Conservation (phyloP, 2,329 filamentous ascomycete genomes). For the Ophiostoma perfectum region DNA sequence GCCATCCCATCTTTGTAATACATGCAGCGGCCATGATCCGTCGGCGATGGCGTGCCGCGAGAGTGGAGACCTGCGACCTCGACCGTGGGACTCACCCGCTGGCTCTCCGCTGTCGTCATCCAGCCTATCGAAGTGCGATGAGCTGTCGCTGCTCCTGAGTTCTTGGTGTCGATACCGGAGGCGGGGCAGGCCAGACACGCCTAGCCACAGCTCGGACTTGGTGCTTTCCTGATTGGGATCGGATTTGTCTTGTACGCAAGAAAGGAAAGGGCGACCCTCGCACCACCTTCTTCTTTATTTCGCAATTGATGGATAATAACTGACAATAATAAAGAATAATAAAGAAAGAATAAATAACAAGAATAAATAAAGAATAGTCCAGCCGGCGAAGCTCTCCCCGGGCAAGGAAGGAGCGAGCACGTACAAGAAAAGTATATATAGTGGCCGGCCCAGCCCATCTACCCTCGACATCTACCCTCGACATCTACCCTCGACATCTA, state of each 20-base stretch:
- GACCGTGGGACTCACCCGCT: not conserved
- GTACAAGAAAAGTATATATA: not conserved
- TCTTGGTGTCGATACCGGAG: not conserved
- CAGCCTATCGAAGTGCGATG: not conserved
- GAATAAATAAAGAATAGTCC: too few relatives aligned
- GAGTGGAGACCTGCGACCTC: not conserved
- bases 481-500: not conserved
- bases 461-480: not conserved
- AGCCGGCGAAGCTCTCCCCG: too few relatives aligned
- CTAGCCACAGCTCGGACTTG: not conserved
- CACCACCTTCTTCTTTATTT: not conserved
- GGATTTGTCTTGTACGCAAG: not conserved
- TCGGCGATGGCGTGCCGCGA: not conserved
- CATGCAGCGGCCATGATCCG: not conserved
- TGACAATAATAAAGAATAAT: too few relatives aligned
- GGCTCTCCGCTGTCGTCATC: not conserved
- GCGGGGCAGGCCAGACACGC: not conserved
- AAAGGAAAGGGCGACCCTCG: not conserved
- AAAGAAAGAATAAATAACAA: too few relatives aligned
- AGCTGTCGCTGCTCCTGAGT: not conserved
- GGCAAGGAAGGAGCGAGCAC: not conserved
- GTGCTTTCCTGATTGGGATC: not conserved
- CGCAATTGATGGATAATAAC: not conserved
- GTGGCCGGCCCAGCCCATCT: not conserved
- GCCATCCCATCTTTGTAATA: too few relatives aligned